Evolutionary conservation across 139 green algal genomes (phyloP).

Genomic region (Chlamydomonas schloesseri): DNA sequence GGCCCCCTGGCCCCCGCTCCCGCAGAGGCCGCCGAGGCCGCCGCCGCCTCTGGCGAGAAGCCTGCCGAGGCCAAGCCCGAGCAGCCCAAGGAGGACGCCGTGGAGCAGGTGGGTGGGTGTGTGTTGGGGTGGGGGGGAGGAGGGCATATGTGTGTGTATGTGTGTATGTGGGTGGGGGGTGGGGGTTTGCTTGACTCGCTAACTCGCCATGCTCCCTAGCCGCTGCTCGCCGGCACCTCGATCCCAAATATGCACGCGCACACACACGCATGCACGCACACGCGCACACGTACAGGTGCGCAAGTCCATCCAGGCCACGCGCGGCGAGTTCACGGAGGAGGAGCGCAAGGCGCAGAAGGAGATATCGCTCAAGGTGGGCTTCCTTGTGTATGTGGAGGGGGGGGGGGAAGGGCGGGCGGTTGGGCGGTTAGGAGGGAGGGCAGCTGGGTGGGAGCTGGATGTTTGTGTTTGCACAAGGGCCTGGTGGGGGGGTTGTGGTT

Average conservation of each 20-base stretch:
- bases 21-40: conserved; percentile 33
- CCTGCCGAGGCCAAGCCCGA: neutral
- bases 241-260: too few relatives aligned
- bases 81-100: conserved; percentile 45
- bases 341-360: conserved; percentile 91
- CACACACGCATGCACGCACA: too few relatives aligned
- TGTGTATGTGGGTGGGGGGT: too few relatives aligned
- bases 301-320: conserved; percentile 62
- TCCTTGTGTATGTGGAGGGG: too few relatives aligned
- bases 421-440: too few relatives aligned
- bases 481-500: too few relatives aligned
- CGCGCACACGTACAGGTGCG: conserved; percentile 13
- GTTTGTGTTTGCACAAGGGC: too few relatives aligned
- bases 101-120: conserved; percentile 47
- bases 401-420: conserved; percentile 52
- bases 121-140: too few relatives aligned
- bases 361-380: conserved; percentile 90
- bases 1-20: neutral
- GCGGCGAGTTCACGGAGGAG: conserved; percentile 67
- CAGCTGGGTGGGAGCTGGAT: neutral
- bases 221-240: too few relatives aligned
- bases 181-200: too few relatives aligned
- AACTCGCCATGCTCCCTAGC: too few relatives aligned
- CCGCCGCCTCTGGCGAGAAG: neutral
- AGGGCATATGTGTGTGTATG: too few relatives aligned